Evolutionary conservation across 1,139 yeast genomes (phyloP).

Genomic region (Suhomyces taliae): DNA sequence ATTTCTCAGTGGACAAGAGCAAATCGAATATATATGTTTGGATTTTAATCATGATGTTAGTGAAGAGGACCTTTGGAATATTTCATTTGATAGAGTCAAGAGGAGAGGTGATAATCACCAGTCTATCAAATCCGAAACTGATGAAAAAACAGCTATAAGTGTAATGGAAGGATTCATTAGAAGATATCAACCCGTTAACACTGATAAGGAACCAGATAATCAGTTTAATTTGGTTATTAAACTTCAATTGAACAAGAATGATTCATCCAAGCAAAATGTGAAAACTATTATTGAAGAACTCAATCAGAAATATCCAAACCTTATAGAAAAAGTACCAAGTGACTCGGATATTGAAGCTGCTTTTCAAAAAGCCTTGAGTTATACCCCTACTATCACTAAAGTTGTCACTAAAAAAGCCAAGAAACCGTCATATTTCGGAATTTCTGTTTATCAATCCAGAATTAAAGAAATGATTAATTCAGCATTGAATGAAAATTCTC

Average conservation of each 20-base stretch:
- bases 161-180: slow-evolving; percentile 75
- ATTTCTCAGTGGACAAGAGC: slow-evolving; percentile 30
- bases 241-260: slow-evolving; percentile 27
- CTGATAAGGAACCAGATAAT: slow-evolving; percentile 56
- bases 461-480: slow-evolving; percentile 10
- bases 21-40: slow-evolving; percentile 58
- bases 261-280: slow-evolving; percentile 58
- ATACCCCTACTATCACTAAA: slow-evolving; percentile 53
- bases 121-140: slow-evolving; percentile 59
- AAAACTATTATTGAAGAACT: slow-evolving; percentile 43
- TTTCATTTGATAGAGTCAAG: slow-evolving; percentile 62
- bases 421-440: slow-evolving; percentile 29
- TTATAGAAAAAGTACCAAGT: slow-evolving; percentile 44
- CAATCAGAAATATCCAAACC: slow-evolving; percentile 42
- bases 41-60: slow-evolving; percentile 54
- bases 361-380: slow-evolving; percentile 49
- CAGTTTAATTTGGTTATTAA: slow-evolving; percentile 62
- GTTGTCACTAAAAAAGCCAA: slow-evolving; percentile 18
- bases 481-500: slow-evolving; percentile 14
- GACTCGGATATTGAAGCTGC: slow-evolving; percentile 41
- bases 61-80: slow-evolving; percentile 39
- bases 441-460: slow-evolving; percentile 16
- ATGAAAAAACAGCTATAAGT: slow-evolving; percentile 46
- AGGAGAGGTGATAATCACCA: slow-evolving; percentile 89
- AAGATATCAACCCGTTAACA: slow-evolving; percentile 63